These are phyloP conservation scores for Ogataea zsoltii DNA, from an alignment of 805 yeast genomes.

Conservation along the genomic window DNA sequence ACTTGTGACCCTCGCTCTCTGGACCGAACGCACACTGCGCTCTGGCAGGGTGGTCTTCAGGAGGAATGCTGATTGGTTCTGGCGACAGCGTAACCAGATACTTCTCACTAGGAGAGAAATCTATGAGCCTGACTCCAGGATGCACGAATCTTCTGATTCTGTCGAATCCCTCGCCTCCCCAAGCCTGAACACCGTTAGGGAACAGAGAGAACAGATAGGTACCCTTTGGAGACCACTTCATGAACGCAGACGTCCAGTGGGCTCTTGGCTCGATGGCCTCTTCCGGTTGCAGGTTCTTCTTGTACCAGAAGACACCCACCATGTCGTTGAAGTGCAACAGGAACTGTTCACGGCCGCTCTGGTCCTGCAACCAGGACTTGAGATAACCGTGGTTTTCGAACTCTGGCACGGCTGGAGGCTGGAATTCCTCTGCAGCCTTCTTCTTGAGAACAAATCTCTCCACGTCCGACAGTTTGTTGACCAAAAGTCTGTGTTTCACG, in stretches of 20 bases:
- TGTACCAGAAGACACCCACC: slow-evolving; percentile 87
- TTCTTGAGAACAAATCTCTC: slow-evolving; percentile 74
- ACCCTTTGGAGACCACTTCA: slow-evolving; percentile 93
- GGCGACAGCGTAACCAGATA: slow-evolving; percentile 89
- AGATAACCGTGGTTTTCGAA: slow-evolving; percentile 78
- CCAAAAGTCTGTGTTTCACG: slow-evolving; percentile 84
- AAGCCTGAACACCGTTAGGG: slow-evolving; percentile 90
- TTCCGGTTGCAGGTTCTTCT: slow-evolving; percentile 68
- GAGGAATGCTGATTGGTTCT: slow-evolving; percentile 72
- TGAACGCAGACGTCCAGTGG: slow-evolving; percentile 85
- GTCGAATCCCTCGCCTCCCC: slow-evolving; percentile 88
- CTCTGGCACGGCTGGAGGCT: slow-evolving; percentile 71
- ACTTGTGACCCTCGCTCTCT: slow-evolving; percentile 87
- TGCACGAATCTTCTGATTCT: slow-evolving; percentile 79
- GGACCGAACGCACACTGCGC: slow-evolving; percentile 79
- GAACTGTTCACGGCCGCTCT: slow-evolving; percentile 86
- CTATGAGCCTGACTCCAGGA: slow-evolving; percentile 84
- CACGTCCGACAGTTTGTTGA: slow-evolving; percentile 80
- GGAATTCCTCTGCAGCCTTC: slow-evolving; percentile 58
- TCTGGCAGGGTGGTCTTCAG: slow-evolving; percentile 62
- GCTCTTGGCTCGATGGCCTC: slow-evolving; percentile 74
- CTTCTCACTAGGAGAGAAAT: slow-evolving; percentile 90
- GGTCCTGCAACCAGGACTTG: slow-evolving; percentile 89
- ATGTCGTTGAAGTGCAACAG: slow-evolving; percentile 75
- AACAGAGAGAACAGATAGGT: slow-evolving; percentile 83